Percentiles rank a stretch among this genome's conserved stretches.
Evolutionary conservation across 306 rosid species (phyloP).

Genomic region (Trifolium subterraneum): DNA sequence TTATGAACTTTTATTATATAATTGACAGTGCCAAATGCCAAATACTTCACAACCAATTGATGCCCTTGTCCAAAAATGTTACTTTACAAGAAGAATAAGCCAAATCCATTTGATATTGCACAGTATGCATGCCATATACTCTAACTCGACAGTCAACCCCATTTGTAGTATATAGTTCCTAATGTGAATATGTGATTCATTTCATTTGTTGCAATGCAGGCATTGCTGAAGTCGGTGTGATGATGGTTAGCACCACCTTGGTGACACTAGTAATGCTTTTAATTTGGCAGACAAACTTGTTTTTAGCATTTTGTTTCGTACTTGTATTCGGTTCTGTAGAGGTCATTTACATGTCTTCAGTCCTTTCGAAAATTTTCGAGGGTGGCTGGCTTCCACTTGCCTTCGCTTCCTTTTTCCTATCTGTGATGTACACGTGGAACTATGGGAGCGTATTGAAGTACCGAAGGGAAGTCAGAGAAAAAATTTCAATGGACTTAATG

Average conservation of each 20-base stretch:
- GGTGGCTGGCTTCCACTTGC: slow-evolving; percentile 99
- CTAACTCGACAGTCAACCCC: too few species aligned
- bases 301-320: slow-evolving; percentile 71
- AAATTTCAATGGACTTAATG: slow-evolving; percentile 81
- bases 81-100: too few species aligned
- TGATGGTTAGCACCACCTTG: slow-evolving; percentile 91
- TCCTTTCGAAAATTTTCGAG: slow-evolving; percentile 69
- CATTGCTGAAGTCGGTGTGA: slow-evolving; percentile 98
- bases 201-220: slow-evolving; percentile 63
- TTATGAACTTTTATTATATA: too few species aligned
- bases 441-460: slow-evolving; percentile 95
- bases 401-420: slow-evolving; percentile 79
- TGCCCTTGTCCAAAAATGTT: too few species aligned
- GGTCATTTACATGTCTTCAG: slow-evolving; percentile 80
- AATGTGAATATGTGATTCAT: slow-evolving; percentile 38
- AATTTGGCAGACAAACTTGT: slow-evolving; percentile 93
- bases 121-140: too few species aligned
- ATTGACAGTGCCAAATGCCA: too few species aligned
- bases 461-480: slow-evolving; percentile 79
- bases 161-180: slow-evolving; percentile 29
- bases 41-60: too few species aligned
- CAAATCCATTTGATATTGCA: too few species aligned
- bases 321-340: slow-evolving; percentile 85
- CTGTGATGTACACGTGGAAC: slow-evolving; percentile 98
- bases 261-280: slow-evolving; percentile 93